Percentiles rank a stretch among this genome's conserved stretches.
Conservation (phyloP, 768 basidiomycete genomes). For the Sistotremastrum suecicum region DNA sequence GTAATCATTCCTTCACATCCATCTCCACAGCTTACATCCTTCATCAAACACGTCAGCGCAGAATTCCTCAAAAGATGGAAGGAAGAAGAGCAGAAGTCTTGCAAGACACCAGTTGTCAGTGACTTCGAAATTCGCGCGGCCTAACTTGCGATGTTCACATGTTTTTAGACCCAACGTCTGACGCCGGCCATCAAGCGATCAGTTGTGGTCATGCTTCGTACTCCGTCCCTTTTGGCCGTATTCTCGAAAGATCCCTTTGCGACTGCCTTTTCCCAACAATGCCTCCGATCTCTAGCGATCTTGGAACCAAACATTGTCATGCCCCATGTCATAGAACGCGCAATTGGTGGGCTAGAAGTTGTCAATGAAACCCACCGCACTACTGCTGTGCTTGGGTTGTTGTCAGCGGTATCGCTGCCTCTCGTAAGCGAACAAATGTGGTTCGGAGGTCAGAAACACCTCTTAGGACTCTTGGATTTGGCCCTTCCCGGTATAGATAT, state of each 20-base stretch:
- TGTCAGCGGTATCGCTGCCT: conserved; percentile 63
- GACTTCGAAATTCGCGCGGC: background rate
- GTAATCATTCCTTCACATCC: conserved; percentile 4
- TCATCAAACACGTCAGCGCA: conserved; percentile 54
- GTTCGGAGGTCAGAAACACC: conserved; percentile 77
- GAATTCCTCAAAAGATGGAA: conserved; percentile 72
- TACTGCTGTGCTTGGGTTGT: conserved; percentile 76
- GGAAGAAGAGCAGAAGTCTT: conserved; percentile 63
- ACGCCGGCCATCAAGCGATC: conserved; percentile 68
- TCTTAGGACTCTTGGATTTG: conserved; percentile 77
- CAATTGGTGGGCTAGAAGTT: conserved; percentile 82
- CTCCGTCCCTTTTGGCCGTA: conserved; percentile 83
- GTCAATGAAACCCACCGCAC: conserved; percentile 94
- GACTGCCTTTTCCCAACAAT: conserved; percentile 68
- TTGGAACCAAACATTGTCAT: conserved; percentile 77
- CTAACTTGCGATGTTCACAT: background rate
- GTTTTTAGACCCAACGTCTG: conserved; percentile 49
- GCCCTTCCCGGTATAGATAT: conserved; percentile 88
- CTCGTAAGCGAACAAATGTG: conserved; percentile 66
- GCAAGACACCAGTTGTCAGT: conserved; percentile 65
- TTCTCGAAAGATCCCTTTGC: conserved; percentile 73
- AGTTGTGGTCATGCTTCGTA: conserved; percentile 71
- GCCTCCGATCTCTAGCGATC: conserved; percentile 63
- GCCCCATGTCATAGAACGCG: conserved; percentile 83
- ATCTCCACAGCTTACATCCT: conserved; percentile 38